Evolutionary conservation across 257 asterid species (phyloP), one percentile per base, ranked within the genome.

Genomic region (Penstemon newberryi): DNA sequence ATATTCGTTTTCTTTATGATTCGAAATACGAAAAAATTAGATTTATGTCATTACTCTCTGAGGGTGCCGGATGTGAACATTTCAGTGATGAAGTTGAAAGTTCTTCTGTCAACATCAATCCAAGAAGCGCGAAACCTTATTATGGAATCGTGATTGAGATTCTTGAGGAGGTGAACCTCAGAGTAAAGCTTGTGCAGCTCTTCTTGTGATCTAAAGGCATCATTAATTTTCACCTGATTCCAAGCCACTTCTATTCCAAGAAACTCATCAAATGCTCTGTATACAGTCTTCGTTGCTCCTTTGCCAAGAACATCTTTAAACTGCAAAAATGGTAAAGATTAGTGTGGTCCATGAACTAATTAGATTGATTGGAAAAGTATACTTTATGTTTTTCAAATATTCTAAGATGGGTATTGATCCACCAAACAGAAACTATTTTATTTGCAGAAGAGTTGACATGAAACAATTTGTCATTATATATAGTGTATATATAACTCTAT

Each of bases 21-120:
- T 25, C 33, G 2, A 2, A 25, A 25, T 25, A 25, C 33, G 33
- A 2, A 25, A 25, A 25, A 25, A 25, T 25, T 25, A 25, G 33
- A 47, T 7, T 12, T 15, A 46, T 15, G 56, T 15, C 58, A 75
- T 77, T 84, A 89, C 96, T 86, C 94, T 90, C 94, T 72, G 5
- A 90, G 78, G 70, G 96, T 84, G 76, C 97, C 97, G 8, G 97
- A 90, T 55, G 97, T 88, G 69, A 90, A 90, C 83, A 90, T 44
- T 71, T 90, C 97, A 8, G 94, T 84, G 69, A 90, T 83, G 84
- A 90, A 90, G 78, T 88, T 90, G 84, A 90, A 86, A 9, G 89
- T 84, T 77, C 89, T 65, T 3, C 81, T 85, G 18, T 77, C 72
- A 68, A 65, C 60, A 59, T 84, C 86, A 37, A 86, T 73, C 96